phyloP scores from a whole-genome alignment of 169 alveolate species.

The Hammondia hammondi region DNA sequence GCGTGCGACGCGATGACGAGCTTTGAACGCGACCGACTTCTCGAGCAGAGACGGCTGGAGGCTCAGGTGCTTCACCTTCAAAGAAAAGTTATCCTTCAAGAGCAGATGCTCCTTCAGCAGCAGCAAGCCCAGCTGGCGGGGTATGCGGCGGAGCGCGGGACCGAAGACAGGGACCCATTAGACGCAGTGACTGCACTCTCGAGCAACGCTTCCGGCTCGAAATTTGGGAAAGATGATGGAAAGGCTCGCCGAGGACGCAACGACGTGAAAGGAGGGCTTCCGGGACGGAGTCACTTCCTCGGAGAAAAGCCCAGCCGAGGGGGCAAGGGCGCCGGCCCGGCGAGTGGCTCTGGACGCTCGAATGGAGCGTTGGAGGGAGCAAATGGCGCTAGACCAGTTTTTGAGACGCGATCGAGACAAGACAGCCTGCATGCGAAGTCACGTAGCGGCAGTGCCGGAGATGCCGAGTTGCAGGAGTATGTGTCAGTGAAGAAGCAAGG shows the following conservation, averaged over 20 bases:
- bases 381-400: neutral
- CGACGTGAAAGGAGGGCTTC: neutral
- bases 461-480: neutral
- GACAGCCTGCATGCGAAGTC: neutral
- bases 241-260: neutral
- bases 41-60: neutral
- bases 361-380: neutral
- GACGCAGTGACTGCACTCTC: neutral
- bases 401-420: neutral
- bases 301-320: neutral
- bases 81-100: conserved; percentile 1
- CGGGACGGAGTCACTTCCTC: neutral
- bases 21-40: neutral
- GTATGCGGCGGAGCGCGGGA: no score
- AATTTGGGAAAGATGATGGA: neutral
- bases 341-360: neutral
- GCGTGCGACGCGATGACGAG: neutral
- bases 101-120: conserved; percentile 32
- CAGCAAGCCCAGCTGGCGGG: neutral
- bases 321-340: neutral
- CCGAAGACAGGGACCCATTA: neutral
- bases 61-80: conserved; percentile 17
- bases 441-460: neutral
- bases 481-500: neutral
- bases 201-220: neutral